These are phyloP conservation scores for Boletus huronensis DNA, from an alignment of 768 basidiomycete species.

Conservation along the genomic window DNA sequence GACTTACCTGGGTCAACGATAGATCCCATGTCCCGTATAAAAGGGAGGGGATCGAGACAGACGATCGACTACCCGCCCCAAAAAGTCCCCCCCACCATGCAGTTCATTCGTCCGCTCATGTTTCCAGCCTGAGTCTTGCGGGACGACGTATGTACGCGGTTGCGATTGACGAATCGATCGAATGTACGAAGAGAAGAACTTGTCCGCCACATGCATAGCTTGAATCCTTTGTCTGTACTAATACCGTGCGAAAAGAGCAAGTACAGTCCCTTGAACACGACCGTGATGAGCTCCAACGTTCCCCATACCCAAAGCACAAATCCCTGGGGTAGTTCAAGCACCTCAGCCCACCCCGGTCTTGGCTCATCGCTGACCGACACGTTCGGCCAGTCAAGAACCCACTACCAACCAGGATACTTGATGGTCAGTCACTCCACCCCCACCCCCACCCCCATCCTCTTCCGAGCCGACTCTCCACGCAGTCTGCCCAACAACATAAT, in stretches of 20 bases:
- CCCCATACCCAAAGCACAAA: slow-evolving; percentile 46
- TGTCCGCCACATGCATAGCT: no score
- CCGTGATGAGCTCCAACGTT: slow-evolving; percentile 20
- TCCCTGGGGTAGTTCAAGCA: slow-evolving; percentile 50
- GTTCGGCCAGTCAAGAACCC: slow-evolving; percentile 67
- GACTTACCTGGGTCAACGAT: neutral
- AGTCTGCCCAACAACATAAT: slow-evolving; percentile 65
- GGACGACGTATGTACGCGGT: no score
- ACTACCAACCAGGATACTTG: slow-evolving; percentile 79
- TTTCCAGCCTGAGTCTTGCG: neutral
- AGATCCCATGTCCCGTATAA: neutral
- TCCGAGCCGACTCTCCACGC: neutral
- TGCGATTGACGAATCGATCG: neutral
- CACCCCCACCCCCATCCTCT: neutral
- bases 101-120: neutral
- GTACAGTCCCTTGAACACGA: neutral
- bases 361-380: slow-evolving; percentile 60
- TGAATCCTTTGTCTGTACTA: neutral
- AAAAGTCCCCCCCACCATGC: neutral
- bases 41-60: neutral
- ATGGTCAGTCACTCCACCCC: slow-evolving; percentile 48
- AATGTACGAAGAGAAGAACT: neutral
- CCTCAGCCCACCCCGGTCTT: slow-evolving; percentile 38
- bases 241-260: slow-evolving; percentile 4
- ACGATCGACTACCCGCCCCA: neutral